Evolutionary conservation across 208 protist species (phyloP).

Genomic region (Leishmania tarentolae): DNA sequence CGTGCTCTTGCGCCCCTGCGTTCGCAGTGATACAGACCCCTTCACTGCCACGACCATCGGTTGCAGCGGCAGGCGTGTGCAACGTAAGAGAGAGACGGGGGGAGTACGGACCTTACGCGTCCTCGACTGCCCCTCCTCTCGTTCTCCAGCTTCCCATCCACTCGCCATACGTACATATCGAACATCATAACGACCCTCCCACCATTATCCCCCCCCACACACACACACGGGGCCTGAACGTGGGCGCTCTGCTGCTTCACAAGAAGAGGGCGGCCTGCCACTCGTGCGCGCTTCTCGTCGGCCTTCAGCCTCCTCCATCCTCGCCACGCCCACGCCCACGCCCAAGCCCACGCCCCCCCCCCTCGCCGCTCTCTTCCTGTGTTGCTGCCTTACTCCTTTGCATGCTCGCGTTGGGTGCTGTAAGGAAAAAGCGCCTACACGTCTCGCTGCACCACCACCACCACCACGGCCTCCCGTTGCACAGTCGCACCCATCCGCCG

Average conservation of each 20-base stretch:
- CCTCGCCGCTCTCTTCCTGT: not conserved
- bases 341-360: not conserved
- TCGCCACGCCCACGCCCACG: not conserved
- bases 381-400: no score
- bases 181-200: not conserved
- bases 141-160: not conserved
- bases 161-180: not conserved
- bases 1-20: no score
- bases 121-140: not conserved
- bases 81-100: not conserved
- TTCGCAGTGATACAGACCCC: not conserved
- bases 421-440: no score
- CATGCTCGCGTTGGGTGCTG: no score
- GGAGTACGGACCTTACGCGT: not conserved
- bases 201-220: no score
- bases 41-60: no score
- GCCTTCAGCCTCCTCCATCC: not conserved
- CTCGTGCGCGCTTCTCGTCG: no score
- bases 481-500: no score
- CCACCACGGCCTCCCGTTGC: no score
- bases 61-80: not conserved
- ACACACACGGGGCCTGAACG: not conserved
- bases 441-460: no score
- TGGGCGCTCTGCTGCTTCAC: not conserved
- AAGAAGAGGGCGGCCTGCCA: no score